These are phyloP conservation scores for Didymella glomerata DNA, from an alignment of 2,329 filamentous ascomycete genomes.

Conservation along the genomic window DNA sequence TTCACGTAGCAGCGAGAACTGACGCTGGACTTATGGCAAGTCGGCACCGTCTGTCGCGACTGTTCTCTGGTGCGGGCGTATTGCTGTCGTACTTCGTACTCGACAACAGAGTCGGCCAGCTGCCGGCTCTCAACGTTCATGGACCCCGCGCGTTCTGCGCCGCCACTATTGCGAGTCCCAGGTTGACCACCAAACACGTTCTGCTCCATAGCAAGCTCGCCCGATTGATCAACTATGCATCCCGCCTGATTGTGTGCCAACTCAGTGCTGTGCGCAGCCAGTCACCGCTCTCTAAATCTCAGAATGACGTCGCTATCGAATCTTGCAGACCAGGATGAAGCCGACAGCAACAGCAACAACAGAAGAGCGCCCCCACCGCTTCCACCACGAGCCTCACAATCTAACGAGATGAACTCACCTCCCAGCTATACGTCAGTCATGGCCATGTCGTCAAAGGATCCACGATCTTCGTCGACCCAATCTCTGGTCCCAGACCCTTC, in stretches of 20 bases:
- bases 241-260: slow-evolving; percentile 20
- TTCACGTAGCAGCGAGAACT: background rate
- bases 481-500: slow-evolving; percentile 54
- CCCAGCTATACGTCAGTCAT: slow-evolving; percentile 34
- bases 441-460: slow-evolving; percentile 50
- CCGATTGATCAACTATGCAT: slow-evolving; percentile 13
- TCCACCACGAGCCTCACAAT: slow-evolving; percentile 38
- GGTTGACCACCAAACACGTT: slow-evolving; percentile 4
- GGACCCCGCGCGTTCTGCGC: slow-evolving; percentile 20
- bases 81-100: slow-evolving; percentile 15
- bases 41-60: background rate
- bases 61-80: slow-evolving; percentile 7
- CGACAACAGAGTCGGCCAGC: background rate
- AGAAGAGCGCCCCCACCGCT: slow-evolving; percentile 39
- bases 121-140: slow-evolving; percentile 5
- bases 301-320: slow-evolving; percentile 35
- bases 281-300: slow-evolving; percentile 17
- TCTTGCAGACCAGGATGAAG: slow-evolving; percentile 27
- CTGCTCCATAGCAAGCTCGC: slow-evolving; percentile 2
- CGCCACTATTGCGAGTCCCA: slow-evolving; percentile 10
- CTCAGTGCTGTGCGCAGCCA: slow-evolving; percentile 20
- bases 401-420: slow-evolving; percentile 26
- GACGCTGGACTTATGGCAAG: background rate
- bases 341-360: slow-evolving; percentile 18
- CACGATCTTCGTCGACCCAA: slow-evolving; percentile 57